Percentiles rank a stretch among this genome's conserved stretches.
phyloP scores from a whole-genome alignment of 139 green algal genomes.

The Pleodorina starrii region DNA sequence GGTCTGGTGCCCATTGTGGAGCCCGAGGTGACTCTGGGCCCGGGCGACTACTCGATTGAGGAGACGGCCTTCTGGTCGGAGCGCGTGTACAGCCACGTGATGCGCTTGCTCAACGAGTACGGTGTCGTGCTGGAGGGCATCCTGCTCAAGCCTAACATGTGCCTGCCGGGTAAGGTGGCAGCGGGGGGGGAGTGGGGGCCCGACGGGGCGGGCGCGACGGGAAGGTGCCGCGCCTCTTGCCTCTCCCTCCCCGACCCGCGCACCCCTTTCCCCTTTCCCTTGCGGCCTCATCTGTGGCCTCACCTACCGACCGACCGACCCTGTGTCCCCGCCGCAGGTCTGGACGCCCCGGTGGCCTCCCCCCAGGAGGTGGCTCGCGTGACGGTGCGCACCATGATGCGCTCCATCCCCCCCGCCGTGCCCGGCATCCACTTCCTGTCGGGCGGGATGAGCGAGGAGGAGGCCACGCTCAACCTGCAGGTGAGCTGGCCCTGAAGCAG shows the following conservation, averaged over 20 bases:
- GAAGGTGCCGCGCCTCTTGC: no score
- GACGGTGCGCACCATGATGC: constrained; percentile 88
- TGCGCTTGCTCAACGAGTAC: constrained; percentile 93
- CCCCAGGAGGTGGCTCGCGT: constrained; percentile 83
- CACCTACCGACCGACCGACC: not conserved
- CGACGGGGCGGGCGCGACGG: no score
- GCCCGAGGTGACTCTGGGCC: constrained; percentile 91
- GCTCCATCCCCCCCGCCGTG: constrained; percentile 86
- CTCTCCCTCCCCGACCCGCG: no score
- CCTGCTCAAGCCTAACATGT: constrained; percentile 97
- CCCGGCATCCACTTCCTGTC: constrained; percentile 85
- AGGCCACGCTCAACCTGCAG: constrained; percentile 91
- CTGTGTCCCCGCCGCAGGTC: not conserved
- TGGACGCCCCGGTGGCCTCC: constrained; percentile 56
- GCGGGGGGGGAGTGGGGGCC: no score
- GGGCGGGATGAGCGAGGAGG: constrained; percentile 90
- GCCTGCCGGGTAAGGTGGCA: constrained; percentile 24
- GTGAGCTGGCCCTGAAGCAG: not conserved
- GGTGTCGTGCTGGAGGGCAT: constrained; percentile 91
- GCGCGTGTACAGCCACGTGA: constrained; percentile 81
- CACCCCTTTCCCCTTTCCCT: no score
- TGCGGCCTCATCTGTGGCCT: no score
- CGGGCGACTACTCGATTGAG: constrained; percentile 89
- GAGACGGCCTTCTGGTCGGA: constrained; percentile 84
- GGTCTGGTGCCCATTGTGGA: constrained; percentile 98